These are phyloP conservation scores for Talaromyces piceae DNA, from an alignment of 2,329 filamentous ascomycete genomes.

Conservation along the genomic window DNA sequence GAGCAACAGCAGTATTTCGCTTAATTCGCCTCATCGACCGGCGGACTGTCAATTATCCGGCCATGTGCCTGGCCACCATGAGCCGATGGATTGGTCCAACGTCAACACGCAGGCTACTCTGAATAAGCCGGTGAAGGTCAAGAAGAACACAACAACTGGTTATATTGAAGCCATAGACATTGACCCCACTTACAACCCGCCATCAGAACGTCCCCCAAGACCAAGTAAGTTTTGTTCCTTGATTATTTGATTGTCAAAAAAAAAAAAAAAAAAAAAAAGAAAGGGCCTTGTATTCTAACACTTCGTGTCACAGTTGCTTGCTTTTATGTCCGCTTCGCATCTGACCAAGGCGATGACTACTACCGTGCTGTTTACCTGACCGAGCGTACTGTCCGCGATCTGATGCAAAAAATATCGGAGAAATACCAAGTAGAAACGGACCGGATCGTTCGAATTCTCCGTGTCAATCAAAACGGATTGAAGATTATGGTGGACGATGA, in stretches of 20 bases:
- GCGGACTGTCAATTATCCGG: conserved; percentile 16
- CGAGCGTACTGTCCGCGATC: conserved; percentile 65
- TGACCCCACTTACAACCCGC: conserved; percentile 76
- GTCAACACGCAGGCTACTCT: conserved; percentile 17
- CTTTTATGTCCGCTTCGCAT: conserved; percentile 66
- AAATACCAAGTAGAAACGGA: conserved; percentile 76
- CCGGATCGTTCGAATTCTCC: conserved; percentile 63
- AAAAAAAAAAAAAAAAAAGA: no score
- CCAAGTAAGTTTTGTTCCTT: conserved; percentile 52
- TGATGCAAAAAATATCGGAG: conserved; percentile 62
- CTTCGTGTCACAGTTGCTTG: conserved; percentile 57
- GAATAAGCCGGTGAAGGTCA: conserved; percentile 25
- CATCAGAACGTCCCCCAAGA: conserved; percentile 62
- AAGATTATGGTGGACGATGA: conserved; percentile 88
- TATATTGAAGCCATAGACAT: conserved; percentile 91
- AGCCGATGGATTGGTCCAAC: conserved; percentile 19
- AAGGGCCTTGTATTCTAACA: no score
- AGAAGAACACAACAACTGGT: conserved; percentile 44
- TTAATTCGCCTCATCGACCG: conserved; percentile 27
- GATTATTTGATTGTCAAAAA: neutral
- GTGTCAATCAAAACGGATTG: conserved; percentile 64
- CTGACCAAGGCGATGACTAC: conserved; percentile 51
- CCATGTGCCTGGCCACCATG: conserved; percentile 11
- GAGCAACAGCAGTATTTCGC: conserved; percentile 32
- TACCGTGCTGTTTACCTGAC: conserved; percentile 82